Evolutionary conservation across 148 eudicot species (phyloP).

Genomic region (Limonium bicolor): DNA sequence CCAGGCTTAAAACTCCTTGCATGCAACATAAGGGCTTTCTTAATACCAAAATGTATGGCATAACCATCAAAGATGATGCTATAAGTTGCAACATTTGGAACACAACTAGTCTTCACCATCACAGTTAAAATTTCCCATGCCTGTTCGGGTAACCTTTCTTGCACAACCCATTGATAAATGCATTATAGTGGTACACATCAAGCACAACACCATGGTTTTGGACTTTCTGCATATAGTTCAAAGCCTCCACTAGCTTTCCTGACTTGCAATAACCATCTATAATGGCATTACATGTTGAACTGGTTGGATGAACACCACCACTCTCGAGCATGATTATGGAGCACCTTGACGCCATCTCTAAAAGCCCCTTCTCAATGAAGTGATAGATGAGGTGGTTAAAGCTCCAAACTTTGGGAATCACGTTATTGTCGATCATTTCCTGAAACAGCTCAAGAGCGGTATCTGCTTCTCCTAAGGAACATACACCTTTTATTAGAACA

Average conservation of each 20-base stretch:
- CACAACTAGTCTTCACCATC: slow-evolving; percentile 23
- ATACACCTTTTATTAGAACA: slow-evolving; percentile 22
- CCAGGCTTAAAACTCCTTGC: slow-evolving; percentile 24
- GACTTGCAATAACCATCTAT: slow-evolving; percentile 24
- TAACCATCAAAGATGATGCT: slow-evolving; percentile 31
- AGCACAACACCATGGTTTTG: slow-evolving; percentile 16
- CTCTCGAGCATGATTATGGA: slow-evolving; percentile 15
- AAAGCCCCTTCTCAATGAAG: slow-evolving; percentile 24
- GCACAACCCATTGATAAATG: slow-evolving; percentile 23
- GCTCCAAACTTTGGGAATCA: slow-evolving; percentile 15
- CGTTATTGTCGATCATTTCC: slow-evolving; percentile 12
- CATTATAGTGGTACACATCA: slow-evolving; percentile 18
- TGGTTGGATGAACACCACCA: slow-evolving; percentile 13
- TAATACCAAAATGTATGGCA: slow-evolving; percentile 14
- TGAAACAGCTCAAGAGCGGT: slow-evolving; percentile 17
- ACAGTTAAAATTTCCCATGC: slow-evolving; percentile 30
- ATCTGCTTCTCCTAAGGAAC: slow-evolving; percentile 23
- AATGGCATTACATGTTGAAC: slow-evolving; percentile 15
- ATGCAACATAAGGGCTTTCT: slow-evolving; percentile 23
- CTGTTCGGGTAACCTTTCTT: slow-evolving; percentile 17
- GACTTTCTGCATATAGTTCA: slow-evolving; percentile 20
- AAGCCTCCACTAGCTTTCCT: slow-evolving; percentile 22
- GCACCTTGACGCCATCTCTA: slow-evolving; percentile 18
- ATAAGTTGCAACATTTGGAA: slow-evolving; percentile 24
- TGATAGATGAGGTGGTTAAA: slow-evolving; percentile 17